Base-by-base conservation (phyloP, 2,329 filamentous ascomycete genomes). In the Fusarium napiforme region DNA sequence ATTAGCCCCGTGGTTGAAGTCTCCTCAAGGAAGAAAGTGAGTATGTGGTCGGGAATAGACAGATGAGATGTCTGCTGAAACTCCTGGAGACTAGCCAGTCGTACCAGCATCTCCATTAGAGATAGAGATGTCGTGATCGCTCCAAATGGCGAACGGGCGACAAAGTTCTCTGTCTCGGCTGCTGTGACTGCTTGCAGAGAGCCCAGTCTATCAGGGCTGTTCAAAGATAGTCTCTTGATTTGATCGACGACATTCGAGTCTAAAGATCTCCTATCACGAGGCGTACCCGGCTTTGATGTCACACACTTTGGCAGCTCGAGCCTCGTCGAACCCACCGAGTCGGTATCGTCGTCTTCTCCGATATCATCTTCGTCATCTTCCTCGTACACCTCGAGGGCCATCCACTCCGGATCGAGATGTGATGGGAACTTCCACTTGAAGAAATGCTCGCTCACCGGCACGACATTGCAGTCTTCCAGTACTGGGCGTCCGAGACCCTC, bases 31-130 rank as follows among this genome's bases (percentile, higher is more conserved):
- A 97, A 98, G 84, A 97, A 97, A 59, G 92, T 94, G 45, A 97
- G 86, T 5, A 97, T 90, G 76, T 97, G 93, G 79, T 98, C 95
- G 3, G 93, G 93, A 69, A 97, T 96, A 11, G 94, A 90, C n/a
- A 97, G 88, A 77, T 97, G 95, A 1, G 93, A 95, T 45, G 90
- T 89, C 85, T 98, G 95, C 79, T 97, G 93, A 81, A 96, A 97
- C 84, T 97, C 94, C 79, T 97, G 95, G 19, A 97, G 88, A 28
- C 94, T 94, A 9, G 93, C 92, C 52, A 98, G 88, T 46, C 96
- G 93, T 52, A 97, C 89, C 37, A 97, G 86, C 86, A 96, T 96
- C 81, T 98, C 95, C 60, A 98, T 89, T 14, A 97, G 88, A 3
- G 95, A 97, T 72, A 87, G 83, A 73, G 86, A 92, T 75, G 83